Evolutionary conservation across 805 yeast genomes (phyloP).

Genomic region (Saccharomycopsis oosterbeekiorum): DNA sequence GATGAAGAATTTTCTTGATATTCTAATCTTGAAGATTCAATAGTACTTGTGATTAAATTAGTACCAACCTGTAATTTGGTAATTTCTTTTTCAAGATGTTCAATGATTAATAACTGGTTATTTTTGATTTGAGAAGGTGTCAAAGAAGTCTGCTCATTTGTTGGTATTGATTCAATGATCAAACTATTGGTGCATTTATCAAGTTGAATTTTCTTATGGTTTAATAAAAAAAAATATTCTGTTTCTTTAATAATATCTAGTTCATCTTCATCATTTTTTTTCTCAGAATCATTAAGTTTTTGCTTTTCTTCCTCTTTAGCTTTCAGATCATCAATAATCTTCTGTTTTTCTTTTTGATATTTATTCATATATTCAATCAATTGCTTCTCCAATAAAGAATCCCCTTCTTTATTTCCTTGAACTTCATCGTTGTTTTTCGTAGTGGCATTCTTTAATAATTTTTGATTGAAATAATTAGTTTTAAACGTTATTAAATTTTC

Average conservation of each 20-base stretch:
- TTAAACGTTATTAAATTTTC: constrained; percentile 4
- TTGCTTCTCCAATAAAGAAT: not conserved
- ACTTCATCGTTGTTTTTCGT: constrained; percentile 1
- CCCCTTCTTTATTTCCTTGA: constrained; percentile 5
- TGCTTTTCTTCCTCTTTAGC: not conserved
- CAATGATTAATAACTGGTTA: constrained; percentile 14
- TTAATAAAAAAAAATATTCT: not conserved
- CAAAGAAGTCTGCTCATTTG: not conserved
- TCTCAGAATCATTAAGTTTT: not conserved
- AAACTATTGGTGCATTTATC: not conserved
- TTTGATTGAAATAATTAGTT: constrained; percentile 8
- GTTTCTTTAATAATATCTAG: not conserved
- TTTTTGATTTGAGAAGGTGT: not conserved
- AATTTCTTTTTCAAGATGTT: constrained; percentile 43
- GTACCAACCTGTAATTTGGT: constrained; percentile 33
- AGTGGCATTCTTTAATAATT: not conserved
- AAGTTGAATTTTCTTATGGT: not conserved
- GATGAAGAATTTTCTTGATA: constrained; percentile 34
- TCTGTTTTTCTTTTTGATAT: not conserved
- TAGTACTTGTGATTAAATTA: constrained; percentile 18
- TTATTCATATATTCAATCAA: not conserved
- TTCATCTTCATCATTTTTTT: not conserved
- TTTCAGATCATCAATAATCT: not conserved
- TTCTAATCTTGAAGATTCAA: constrained; percentile 28
- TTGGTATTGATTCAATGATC: not conserved